Percentiles rank a stretch among this genome's conserved stretches.
Conservation (phyloP, 1,284 basidiomycete genomes). For the Retiboletus fuscus region DNA sequence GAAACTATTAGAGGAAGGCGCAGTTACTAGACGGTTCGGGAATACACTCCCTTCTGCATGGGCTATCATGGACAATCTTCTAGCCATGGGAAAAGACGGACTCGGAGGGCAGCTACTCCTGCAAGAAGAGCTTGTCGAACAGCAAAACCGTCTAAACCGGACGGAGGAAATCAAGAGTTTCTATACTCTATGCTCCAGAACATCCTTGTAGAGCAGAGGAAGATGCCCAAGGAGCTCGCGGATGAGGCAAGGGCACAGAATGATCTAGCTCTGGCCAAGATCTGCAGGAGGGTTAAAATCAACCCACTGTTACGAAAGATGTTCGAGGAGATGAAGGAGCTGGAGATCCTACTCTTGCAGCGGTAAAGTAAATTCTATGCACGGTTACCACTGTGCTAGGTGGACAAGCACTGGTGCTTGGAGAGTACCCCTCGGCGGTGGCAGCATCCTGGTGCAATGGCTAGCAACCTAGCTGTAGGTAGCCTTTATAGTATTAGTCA, state of each 20-base stretch:
- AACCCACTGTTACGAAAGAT: slow-evolving; percentile 29
- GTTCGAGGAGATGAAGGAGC: slow-evolving; percentile 32
- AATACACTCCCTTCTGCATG: slow-evolving; percentile 8
- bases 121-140: too few relatives aligned
- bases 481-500: too few relatives aligned
- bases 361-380: too few relatives aligned
- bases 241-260: slow-evolving; percentile 30
- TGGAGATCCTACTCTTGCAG: slow-evolving; percentile 34
- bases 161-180: too few relatives aligned
- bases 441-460: too few relatives aligned
- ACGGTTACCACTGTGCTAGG: too few relatives aligned
- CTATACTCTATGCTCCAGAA: too few relatives aligned
- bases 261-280: neutral
- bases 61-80: slow-evolving; percentile 21
- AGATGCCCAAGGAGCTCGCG: slow-evolving; percentile 26
- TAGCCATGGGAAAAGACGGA: neutral
- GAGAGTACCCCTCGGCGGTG: too few relatives aligned
- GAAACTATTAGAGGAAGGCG: slow-evolving; percentile 49
- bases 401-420: too few relatives aligned
- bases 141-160: too few relatives aligned
- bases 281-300: slow-evolving; percentile 27
- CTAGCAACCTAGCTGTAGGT: too few relatives aligned
- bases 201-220: slow-evolving; percentile 37
- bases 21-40: slow-evolving; percentile 29
- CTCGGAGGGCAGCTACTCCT: slow-evolving; percentile 31